A percentile compares a stretch with the other conserved stretches of the same genome.
phyloP scores from a whole-genome alignment of 371 early-diverging fungal genomes.

The Lichtheimia ornata region DNA sequence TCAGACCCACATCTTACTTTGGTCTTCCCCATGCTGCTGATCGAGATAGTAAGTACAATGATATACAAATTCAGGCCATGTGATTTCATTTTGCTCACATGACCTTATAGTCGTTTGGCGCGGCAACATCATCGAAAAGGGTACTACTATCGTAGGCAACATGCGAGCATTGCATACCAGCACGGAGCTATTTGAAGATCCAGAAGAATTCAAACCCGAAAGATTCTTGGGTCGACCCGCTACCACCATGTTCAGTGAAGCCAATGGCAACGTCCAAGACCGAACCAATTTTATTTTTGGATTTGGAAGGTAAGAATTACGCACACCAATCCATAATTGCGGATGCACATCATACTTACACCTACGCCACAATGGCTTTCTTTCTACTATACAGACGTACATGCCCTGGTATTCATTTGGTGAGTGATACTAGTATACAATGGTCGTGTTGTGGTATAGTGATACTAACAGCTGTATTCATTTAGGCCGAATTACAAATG shows the following conservation, averaged over 20 bases:
- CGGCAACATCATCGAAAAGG: slow-evolving; percentile 36
- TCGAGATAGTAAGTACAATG: slow-evolving; percentile 19
- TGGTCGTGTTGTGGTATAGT: no score
- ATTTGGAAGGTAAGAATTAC: slow-evolving; percentile 14
- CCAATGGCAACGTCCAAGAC: slow-evolving; percentile 5
- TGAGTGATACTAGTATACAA: neutral
- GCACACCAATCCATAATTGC: neutral
- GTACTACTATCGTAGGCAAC: slow-evolving; percentile 24
- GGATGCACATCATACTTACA: neutral
- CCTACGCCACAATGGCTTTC: neutral
- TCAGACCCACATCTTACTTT: slow-evolving; percentile 11
- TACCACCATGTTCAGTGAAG: neutral
- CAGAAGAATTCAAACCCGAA: slow-evolving; percentile 23
- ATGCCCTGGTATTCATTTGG: slow-evolving; percentile 18
- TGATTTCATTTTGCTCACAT: neutral
- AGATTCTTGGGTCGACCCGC: slow-evolving; percentile 13
- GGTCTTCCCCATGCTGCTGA: slow-evolving; percentile 19
- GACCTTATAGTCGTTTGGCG: slow-evolving; percentile 8
- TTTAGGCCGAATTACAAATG: slow-evolving; percentile 13
- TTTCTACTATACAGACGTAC: slow-evolving; percentile 4
- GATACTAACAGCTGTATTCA: neutral
- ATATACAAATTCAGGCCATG: neutral
- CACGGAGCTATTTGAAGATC: slow-evolving; percentile 7
- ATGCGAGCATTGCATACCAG: slow-evolving; percentile 19
- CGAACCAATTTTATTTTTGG: slow-evolving; percentile 14